Base-by-base conservation (phyloP, 257 asterid genomes). In the Solanum pinnatisectum region DNA sequence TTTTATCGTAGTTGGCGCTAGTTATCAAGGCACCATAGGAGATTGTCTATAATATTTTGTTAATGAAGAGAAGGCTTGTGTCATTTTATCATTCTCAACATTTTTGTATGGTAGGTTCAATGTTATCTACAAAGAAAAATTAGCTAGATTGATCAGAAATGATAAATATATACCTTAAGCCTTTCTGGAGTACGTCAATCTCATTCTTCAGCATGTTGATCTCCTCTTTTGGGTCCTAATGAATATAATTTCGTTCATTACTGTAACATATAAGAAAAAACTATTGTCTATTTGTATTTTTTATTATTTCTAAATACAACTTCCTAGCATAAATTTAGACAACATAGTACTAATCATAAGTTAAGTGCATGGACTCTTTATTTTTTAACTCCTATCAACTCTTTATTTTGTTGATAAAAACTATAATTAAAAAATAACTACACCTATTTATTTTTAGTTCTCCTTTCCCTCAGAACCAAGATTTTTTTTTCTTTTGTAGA, bases 161-260 rank as follows among this genome's bases (percentile, higher is more conserved):
- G 10, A 85, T 42, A 36, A 30, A 77, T 44, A 39, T 27, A 79
- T 90, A 96, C 99, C 98, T 94, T 77, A 94, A 89, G 84, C 98
- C 98, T 88, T 94, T 95, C 89, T 94, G 98, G 85, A 96, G 98
- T 49, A 93, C 92, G 74, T 92, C 98, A 90, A 95, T 92, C 94
- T 96, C 99, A 89, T 92, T 91, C 95, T 94, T 96, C 91, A 96
- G 93, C 95, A 93, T 91, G 86, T 88, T 89, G 56, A 95, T 90
- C 95, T 96, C 98, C 77, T 93, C 96, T 87, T 92, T 94, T 77
- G 95, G 93, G 72, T 94, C 98, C 99, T 96, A 89, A 40, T 46
- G 39, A 30, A 30, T 5, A 30, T 10, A 46, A 7, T 10, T 11
- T 14, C 23, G 16, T 81, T 81, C 68, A 81, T 46, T 39, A 39